Evolutionary conservation across 2,329 filamentous ascomycete genomes (phyloP), one percentile per base, ranked within the genome.

Genomic region (Lachnellula cervina): DNA sequence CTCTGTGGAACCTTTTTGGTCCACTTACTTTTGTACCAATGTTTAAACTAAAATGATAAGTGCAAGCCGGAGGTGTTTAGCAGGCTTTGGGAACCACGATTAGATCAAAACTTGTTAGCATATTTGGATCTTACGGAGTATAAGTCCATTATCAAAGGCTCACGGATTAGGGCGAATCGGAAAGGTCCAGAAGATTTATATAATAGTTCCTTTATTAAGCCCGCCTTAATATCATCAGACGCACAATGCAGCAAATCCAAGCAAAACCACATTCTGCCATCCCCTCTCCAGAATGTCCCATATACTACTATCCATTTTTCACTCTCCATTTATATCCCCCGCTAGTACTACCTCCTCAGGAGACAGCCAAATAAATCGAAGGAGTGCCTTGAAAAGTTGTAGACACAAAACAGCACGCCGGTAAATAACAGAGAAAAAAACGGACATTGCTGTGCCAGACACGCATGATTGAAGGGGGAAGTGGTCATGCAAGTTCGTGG

Each of bases 401-500:
- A 52, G 38, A 55, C 52, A 52, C 55, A 58, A 25, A 57, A 59
- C 59, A 55, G 51, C 57, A 58, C 61, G 59, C 64, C 62, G 47
- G 51, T 53, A 59, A 65, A 66, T 63, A 62, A 68, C 66, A 67
- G 64, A 55, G 50, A 63, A 56, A 63, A 55, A 66, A 66, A 67
- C 65, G 74, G 28, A 32, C 7, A 80, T 79, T 77, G 77, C 76
- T 81, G 80, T 82, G 74, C 80, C 77, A 77, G 80, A 81, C 79
- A 80, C 71, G 77, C 77, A 81, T 76, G 77, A 80, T 51, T 51
- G 77, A 59, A 55, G 52, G 58, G 59, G 62, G 56, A 59, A 63
- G 76, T 81, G 76, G 77, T 81, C 78, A 81, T 82, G 78, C 74
- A 79, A 71, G 76, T 77, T 78, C 77, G 78, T 77, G 63, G 64